phyloP scores from a whole-genome alignment of 116 monocot species.

The Iris pallida region DNA sequence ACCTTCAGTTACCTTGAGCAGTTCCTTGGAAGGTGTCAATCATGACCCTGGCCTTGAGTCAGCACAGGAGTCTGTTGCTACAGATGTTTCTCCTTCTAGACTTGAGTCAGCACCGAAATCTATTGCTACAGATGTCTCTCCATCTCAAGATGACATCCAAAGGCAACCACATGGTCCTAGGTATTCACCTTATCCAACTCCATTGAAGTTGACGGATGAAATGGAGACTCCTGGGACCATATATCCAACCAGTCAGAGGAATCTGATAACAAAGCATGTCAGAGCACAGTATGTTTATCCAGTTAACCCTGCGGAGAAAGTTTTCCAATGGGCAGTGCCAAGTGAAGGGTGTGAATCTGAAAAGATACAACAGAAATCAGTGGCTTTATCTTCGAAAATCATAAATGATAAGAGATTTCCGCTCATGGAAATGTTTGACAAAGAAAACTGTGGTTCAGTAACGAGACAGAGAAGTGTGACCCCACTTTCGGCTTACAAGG shows the following conservation, averaged over 20 bases:
- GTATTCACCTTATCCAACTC: slow-evolving; percentile 34
- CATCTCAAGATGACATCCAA: slow-evolving; percentile 14
- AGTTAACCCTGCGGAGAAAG: slow-evolving; percentile 10
- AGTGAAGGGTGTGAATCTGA: neutral
- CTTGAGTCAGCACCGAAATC: neutral
- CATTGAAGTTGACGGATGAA: slow-evolving; percentile 23
- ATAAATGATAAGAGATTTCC: neutral
- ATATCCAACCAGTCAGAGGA: slow-evolving; percentile 11
- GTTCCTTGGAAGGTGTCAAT: too few relatives aligned
- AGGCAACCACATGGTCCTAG: neutral
- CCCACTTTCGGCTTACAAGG: neutral
- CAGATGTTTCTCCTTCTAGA: neutral
- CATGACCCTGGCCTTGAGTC: too few relatives aligned
- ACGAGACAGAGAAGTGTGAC: slow-evolving; percentile 3
- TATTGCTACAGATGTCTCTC: slow-evolving; percentile 2
- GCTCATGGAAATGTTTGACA: neutral
- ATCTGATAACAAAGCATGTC: slow-evolving; percentile 17
- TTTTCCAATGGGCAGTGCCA: neutral
- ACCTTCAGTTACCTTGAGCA: too few relatives aligned
- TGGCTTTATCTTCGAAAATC: neutral
- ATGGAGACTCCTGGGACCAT: slow-evolving; percentile 38
- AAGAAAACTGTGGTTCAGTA: slow-evolving; percentile 7
- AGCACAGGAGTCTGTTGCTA: neutral
- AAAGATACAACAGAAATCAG: neutral
- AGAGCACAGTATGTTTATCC: slow-evolving; percentile 29